phyloP scores from a whole-genome alignment of 495 filamentous ascomycete species.

The Lophium mytilinum region DNA sequence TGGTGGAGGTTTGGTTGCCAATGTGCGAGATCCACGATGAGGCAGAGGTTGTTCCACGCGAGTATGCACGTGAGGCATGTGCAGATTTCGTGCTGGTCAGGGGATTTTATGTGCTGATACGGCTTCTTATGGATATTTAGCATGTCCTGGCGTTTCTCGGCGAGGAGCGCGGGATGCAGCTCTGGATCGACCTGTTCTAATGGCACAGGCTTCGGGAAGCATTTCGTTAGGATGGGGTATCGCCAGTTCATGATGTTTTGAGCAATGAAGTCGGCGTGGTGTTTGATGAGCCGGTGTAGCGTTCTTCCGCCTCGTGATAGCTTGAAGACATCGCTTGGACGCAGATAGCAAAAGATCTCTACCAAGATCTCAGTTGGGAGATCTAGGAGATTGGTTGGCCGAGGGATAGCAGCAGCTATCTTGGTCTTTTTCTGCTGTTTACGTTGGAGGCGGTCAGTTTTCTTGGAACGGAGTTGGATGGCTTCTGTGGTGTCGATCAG shows the following conservation, averaged over 20 bases:
- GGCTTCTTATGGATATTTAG: slow-evolving; percentile 36
- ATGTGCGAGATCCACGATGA: slow-evolving; percentile 46
- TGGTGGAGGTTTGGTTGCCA: slow-evolving; percentile 45
- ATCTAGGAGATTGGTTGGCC: slow-evolving; percentile 25
- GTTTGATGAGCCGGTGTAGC: slow-evolving; percentile 35
- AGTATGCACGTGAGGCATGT: slow-evolving; percentile 46
- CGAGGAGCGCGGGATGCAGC: slow-evolving; percentile 31
- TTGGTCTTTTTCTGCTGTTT: slow-evolving; percentile 30
- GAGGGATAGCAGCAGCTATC: slow-evolving; percentile 12
- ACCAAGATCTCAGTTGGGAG: slow-evolving; percentile 44
- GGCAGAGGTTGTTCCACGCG: slow-evolving; percentile 45
- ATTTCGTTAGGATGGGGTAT: slow-evolving; percentile 40
- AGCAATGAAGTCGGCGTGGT: slow-evolving; percentile 36
- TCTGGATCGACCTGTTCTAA: slow-evolving; percentile 35
- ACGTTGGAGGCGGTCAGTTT: slow-evolving; percentile 36
- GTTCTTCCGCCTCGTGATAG: slow-evolving; percentile 32
- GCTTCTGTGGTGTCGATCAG: slow-evolving; percentile 31
- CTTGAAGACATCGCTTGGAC: slow-evolving; percentile 42
- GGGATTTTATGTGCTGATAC: slow-evolving; percentile 41
- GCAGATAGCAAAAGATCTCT: slow-evolving; percentile 37
- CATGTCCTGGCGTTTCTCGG: slow-evolving; percentile 32
- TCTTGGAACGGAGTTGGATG: slow-evolving; percentile 41
- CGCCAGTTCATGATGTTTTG: slow-evolving; percentile 34
- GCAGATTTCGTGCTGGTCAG: slow-evolving; percentile 38
- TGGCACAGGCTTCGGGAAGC: slow-evolving; percentile 41